Conservation (phyloP, 805 yeast species). For the Ogataea neopini region DNA sequence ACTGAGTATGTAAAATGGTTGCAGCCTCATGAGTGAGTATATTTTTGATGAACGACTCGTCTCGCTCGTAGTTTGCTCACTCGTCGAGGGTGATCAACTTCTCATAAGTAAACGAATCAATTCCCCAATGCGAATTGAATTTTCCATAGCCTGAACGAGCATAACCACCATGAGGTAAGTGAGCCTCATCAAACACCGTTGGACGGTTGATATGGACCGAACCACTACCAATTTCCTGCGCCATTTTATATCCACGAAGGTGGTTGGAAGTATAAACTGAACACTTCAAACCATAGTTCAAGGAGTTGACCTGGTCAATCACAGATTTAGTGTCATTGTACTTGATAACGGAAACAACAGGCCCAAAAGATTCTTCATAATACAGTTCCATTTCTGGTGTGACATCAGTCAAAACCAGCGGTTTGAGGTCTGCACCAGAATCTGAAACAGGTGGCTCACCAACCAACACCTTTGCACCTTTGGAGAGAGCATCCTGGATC, state of each 20-base stretch:
- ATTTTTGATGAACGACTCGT: background rate
- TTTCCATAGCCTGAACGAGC: slow-evolving; percentile 45
- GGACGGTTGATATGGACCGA: slow-evolving; percentile 27
- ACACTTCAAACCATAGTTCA: slow-evolving; percentile 41
- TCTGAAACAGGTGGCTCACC: slow-evolving; percentile 9
- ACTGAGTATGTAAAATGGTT: too few species aligned
- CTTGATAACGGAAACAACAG: slow-evolving; percentile 37
- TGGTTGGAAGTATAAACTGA: slow-evolving; percentile 44
- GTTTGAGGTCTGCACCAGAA: slow-evolving; percentile 18
- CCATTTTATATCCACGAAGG: slow-evolving; percentile 36
- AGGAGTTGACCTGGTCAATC: slow-evolving; percentile 30
- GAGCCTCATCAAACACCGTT: slow-evolving; percentile 28
- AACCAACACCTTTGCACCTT: slow-evolving; percentile 39
- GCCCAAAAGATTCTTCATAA: slow-evolving; percentile 45
- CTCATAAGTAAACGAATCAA: slow-evolving; percentile 40
- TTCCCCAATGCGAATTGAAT: slow-evolving; percentile 47
- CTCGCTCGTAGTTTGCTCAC: slow-evolving; percentile 21
- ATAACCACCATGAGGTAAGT: slow-evolving; percentile 48
- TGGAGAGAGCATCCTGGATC: slow-evolving; percentile 38
- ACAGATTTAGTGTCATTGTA: slow-evolving; percentile 26
- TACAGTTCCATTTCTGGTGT: slow-evolving; percentile 33
- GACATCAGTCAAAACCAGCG: slow-evolving; percentile 38
- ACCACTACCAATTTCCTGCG: slow-evolving; percentile 40
- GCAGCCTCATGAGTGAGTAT: too few species aligned
- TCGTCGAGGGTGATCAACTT: slow-evolving; percentile 43